These are phyloP conservation scores for Teratosphaeria zuluensis DNA, from an alignment of 2,329 filamentous ascomycete species.

Conservation along the genomic window DNA sequence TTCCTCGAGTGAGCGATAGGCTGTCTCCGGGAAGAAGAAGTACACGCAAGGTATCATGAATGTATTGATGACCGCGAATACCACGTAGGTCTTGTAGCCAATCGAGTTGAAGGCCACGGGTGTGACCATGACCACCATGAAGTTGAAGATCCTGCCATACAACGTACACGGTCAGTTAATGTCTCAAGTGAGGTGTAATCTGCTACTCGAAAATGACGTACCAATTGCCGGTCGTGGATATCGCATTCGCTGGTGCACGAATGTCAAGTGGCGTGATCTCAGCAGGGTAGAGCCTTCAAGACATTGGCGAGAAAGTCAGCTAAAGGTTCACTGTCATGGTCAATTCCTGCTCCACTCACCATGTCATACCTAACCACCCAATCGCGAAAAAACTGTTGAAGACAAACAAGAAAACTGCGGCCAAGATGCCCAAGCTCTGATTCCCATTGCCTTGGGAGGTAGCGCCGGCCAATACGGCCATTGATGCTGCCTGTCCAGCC, in stretches of 20 bases:
- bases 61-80: constrained; percentile 55
- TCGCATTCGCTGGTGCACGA: constrained; percentile 25
- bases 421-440: constrained; percentile 24
- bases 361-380: constrained; percentile 27
- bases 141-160: constrained; percentile 4
- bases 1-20: constrained; percentile 54
- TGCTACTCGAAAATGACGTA: constrained; percentile 24
- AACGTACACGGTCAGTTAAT: constrained; percentile 40
- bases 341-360: constrained; percentile 5
- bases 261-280: constrained; percentile 24
- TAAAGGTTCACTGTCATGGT: background rate
- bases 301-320: constrained; percentile 13
- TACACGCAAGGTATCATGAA: constrained; percentile 43
- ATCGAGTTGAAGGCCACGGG: constrained; percentile 49
- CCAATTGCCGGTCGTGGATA: constrained; percentile 47
- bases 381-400: constrained; percentile 30
- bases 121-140: constrained; percentile 26
- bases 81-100: constrained; percentile 49
- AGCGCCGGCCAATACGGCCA: constrained; percentile 22
- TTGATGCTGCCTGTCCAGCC: constrained; percentile 32
- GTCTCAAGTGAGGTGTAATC: constrained; percentile 27
- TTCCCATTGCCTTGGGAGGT: constrained; percentile 10
- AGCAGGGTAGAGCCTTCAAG: constrained; percentile 12
- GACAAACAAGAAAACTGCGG: constrained; percentile 28
- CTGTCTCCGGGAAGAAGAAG: constrained; percentile 53